Percentiles rank a stretch among this genome's conserved stretches.
These are phyloP conservation scores for Coniochaeta sp. DNA, from an alignment of 2,329 filamentous ascomycete species.

Conservation along the genomic window DNA sequence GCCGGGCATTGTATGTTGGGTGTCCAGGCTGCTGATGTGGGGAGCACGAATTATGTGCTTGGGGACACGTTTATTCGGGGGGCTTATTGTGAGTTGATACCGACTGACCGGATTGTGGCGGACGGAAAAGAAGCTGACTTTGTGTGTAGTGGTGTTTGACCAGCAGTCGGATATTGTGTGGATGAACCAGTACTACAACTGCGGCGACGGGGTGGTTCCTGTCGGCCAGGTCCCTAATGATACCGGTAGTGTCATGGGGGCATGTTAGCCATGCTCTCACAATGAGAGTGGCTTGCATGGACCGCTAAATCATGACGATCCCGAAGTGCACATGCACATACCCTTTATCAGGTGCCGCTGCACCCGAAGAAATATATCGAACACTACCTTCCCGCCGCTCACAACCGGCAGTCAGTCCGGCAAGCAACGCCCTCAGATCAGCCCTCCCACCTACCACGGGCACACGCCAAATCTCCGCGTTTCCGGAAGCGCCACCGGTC, in stretches of 20 bases:
- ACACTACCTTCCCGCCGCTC: too few species aligned
- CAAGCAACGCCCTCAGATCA: too few species aligned
- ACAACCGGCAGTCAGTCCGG: too few species aligned
- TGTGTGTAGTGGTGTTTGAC: conserved; percentile 28
- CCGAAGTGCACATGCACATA: too few species aligned
- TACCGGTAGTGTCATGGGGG: conserved; percentile 21
- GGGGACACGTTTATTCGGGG: conserved; percentile 29
- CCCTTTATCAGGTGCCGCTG: too few species aligned
- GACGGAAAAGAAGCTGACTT: conserved; percentile 4
- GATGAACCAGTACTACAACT: conserved; percentile 30
- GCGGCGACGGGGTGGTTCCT: conserved; percentile 25
- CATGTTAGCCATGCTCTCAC: too few species aligned
- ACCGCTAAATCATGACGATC: too few species aligned
- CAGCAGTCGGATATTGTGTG: conserved; percentile 28
- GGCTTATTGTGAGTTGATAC: conserved; percentile 25
- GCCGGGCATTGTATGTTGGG: conserved; percentile 25
- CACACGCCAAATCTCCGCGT: too few species aligned
- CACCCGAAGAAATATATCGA: too few species aligned
- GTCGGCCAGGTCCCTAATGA: conserved; percentile 23
- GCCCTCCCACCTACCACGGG: too few species aligned
- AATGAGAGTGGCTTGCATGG: too few species aligned
- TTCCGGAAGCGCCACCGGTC: too few species aligned
- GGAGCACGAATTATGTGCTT: conserved; percentile 24
- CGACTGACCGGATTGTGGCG: neutral
- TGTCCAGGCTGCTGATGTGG: conserved; percentile 25